Percentiles rank a stretch among this genome's conserved stretches.
Conservation (phyloP, 345 rosid species). For the Barbarea vulgaris region DNA sequence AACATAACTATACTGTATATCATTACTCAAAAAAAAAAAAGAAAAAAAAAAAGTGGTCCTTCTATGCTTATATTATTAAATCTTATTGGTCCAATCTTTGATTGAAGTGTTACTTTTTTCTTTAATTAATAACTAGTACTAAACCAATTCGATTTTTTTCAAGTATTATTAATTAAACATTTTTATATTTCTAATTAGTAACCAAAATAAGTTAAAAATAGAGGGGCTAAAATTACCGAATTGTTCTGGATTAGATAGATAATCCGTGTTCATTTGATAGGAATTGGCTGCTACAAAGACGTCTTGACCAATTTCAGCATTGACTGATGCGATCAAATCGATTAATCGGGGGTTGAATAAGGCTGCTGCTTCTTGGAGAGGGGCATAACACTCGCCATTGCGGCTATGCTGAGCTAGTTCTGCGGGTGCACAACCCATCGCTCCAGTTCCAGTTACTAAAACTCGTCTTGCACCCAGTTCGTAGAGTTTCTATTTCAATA, state of each 20-base stretch:
- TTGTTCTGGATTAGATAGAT: constrained; percentile 58
- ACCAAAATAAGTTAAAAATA: background rate
- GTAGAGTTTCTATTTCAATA: constrained; percentile 55
- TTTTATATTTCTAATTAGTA: background rate
- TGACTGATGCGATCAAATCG: constrained; percentile 53
- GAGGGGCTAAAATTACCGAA: constrained; percentile 47
- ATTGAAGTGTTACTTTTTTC: background rate
- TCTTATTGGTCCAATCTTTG: background rate
- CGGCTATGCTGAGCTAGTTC: constrained; percentile 70
- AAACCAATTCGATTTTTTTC: background rate
- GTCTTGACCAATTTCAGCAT: constrained; percentile 54
- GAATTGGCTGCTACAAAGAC: constrained; percentile 65
- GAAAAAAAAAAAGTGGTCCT: no score
- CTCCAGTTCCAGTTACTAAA: constrained; percentile 85
- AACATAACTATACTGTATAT: background rate
- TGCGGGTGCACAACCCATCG: constrained; percentile 82
- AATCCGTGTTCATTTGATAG: constrained; percentile 54
- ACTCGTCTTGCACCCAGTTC: constrained; percentile 80
- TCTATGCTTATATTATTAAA: background rate
- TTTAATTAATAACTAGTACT: background rate
- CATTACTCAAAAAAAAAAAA: background rate
- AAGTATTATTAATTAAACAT: background rate
- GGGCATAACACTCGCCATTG: constrained; percentile 65
- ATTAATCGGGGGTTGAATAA: constrained; percentile 70
- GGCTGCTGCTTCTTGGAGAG: constrained; percentile 64